A percentile compares a stretch with the other conserved stretches of the same genome.
Evolutionary conservation across 192 early-diverging fungal genomes (phyloP).

Genomic region (Coemansia umbellata): DNA sequence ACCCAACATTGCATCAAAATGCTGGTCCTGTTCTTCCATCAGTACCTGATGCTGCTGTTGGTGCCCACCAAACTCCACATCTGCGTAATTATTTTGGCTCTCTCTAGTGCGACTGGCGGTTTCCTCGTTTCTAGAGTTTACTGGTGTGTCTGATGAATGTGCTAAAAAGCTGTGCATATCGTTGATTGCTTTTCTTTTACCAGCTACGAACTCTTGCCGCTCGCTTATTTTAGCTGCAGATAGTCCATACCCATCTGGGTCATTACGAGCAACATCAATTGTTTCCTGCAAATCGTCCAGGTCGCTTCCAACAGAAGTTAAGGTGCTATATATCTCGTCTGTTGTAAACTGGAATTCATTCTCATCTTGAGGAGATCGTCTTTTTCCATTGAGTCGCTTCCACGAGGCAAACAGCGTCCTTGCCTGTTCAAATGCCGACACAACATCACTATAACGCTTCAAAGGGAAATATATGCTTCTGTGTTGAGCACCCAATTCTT

Average conservation of each 20-base stretch:
- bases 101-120: not conserved
- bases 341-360: conserved; percentile 51
- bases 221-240: conserved; percentile 22
- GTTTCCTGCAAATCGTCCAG: conserved; percentile 43
- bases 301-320: conserved; percentile 34
- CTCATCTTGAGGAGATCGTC: conserved; percentile 47
- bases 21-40: conserved; percentile 51
- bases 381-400: conserved; percentile 28
- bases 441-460: conserved; percentile 37
- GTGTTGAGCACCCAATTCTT: too few species aligned
- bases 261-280: conserved; percentile 30
- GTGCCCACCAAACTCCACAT: conserved; percentile 23
- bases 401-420: conserved; percentile 44
- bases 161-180: conserved; percentile 29
- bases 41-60: conserved; percentile 47
- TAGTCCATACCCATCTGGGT: conserved; percentile 41
- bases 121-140: not conserved
- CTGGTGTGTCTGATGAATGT: conserved; percentile 4
- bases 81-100: conserved; percentile 1
- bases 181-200: conserved; percentile 23
- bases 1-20: conserved; percentile 46
- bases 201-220: conserved; percentile 35
- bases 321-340: conserved; percentile 46
- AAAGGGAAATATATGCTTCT: not conserved
- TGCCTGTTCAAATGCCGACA: conserved; percentile 43